These are phyloP conservation scores for Scedosporium minutisporum DNA, from an alignment of 2,329 filamentous ascomycete genomes.

Conservation along the genomic window DNA sequence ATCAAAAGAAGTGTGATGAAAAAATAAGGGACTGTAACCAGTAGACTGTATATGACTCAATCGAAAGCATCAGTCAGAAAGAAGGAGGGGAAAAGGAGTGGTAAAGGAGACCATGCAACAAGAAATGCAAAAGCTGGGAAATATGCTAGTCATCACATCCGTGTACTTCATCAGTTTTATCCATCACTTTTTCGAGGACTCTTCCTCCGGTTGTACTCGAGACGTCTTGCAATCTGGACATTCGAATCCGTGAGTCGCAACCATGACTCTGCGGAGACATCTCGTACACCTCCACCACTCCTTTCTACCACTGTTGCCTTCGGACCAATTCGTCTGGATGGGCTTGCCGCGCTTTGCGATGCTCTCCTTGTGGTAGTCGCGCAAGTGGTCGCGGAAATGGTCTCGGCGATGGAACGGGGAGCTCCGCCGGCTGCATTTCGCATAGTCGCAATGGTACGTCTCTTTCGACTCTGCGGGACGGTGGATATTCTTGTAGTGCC, in stretches of 20 bases:
- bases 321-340: constrained; percentile 26
- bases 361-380: constrained; percentile 46
- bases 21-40: neutral
- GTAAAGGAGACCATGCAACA: neutral
- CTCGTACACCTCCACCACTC: constrained; percentile 46
- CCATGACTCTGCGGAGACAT: constrained; percentile 36
- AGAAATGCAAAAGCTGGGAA: neutral
- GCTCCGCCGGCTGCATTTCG: constrained; percentile 31
- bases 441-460: constrained; percentile 42
- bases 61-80: neutral
- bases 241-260: constrained; percentile 29
- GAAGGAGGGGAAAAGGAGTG: neutral
- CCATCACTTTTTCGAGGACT: neutral
- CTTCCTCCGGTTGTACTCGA: constrained; percentile 37
- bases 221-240: constrained; percentile 37
- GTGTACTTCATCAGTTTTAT: neutral
- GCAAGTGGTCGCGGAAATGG: constrained; percentile 47
- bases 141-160: neutral
- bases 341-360: constrained; percentile 34
- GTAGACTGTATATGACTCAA: neutral
- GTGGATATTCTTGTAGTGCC: constrained; percentile 43
- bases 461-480: constrained; percentile 28
- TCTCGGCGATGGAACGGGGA: constrained; percentile 44
- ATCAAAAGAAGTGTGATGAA: too few species aligned
- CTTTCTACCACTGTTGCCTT: constrained; percentile 25